These are phyloP conservation scores for Eucalyptus rudis DNA, from an alignment of 345 rosid species.

Conservation along the genomic window DNA sequence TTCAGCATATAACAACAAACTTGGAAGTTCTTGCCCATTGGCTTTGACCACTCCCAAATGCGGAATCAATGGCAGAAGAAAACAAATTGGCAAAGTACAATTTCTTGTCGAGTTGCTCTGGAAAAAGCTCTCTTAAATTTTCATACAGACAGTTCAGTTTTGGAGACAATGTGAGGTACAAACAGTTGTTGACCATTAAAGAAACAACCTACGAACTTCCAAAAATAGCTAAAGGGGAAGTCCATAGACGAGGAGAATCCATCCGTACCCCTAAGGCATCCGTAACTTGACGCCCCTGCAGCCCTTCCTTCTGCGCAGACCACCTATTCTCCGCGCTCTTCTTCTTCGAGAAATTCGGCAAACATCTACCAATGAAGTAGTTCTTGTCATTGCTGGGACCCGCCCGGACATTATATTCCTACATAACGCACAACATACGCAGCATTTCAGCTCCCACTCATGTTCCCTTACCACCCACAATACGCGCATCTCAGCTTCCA, in stretches of 20 bases:
- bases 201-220: constrained; percentile 3
- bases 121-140: background rate
- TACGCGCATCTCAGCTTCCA: background rate
- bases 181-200: background rate
- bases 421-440: background rate
- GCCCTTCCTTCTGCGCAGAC: constrained; percentile 77
- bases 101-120: background rate
- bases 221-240: background rate
- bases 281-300: constrained; percentile 79
- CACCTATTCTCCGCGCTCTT: constrained; percentile 80
- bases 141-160: constrained; percentile 42
- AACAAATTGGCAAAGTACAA: background rate
- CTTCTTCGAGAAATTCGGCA: constrained; percentile 76
- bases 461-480: background rate
- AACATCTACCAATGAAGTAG: constrained; percentile 86
- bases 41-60: background rate
- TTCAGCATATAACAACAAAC: background rate
- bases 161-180: constrained; percentile 23
- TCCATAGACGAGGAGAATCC: background rate
- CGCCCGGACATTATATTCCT: constrained; percentile 83
- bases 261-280: constrained; percentile 58
- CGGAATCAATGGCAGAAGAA: background rate
- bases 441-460: background rate
- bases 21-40: background rate
- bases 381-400: constrained; percentile 49